phyloP scores from a whole-genome alignment of 495 filamentous ascomycete species.

The Coniosporium apollinis region DNA sequence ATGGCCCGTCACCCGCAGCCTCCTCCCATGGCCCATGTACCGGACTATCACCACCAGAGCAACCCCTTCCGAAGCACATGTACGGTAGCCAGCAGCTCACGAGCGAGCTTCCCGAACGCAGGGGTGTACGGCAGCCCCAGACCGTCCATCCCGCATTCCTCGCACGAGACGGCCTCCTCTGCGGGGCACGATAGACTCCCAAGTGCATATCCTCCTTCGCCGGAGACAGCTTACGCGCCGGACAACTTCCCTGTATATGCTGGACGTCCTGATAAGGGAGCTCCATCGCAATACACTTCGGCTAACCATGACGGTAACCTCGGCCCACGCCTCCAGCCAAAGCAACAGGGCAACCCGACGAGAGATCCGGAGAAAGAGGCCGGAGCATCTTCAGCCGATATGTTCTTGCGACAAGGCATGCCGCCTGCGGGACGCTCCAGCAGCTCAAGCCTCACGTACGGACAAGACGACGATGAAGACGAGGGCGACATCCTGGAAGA shows the following conservation, averaged over 20 bases:
- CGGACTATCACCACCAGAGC: not conserved
- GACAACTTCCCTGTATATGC: not conserved
- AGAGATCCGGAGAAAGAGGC: slow-evolving; percentile 7
- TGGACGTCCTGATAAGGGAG: slow-evolving; percentile 1
- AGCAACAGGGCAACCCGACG: not conserved
- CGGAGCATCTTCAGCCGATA: not conserved
- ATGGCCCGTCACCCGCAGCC: not conserved
- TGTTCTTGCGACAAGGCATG: not conserved
- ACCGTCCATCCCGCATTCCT: not conserved
- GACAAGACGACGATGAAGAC: slow-evolving; percentile 8
- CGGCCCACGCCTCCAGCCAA: not conserved
- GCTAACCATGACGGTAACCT: not conserved
- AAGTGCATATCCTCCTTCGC: slow-evolving; percentile 4
- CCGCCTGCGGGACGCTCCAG: not conserved
- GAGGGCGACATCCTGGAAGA: slow-evolving; percentile 5
- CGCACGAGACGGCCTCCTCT: not conserved
- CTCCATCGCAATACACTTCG: not conserved
- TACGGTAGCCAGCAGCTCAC: not conserved
- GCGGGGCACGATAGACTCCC: not conserved
- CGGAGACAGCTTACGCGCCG: not conserved
- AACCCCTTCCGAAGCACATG: not conserved
- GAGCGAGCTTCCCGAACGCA: not conserved
- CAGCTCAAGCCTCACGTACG: not conserved
- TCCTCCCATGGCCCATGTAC: not conserved
- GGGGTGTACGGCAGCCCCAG: not conserved